These are phyloP conservation scores for Hemileccinum rubropunctum DNA, from an alignment of 768 basidiomycete species.

Conservation along the genomic window DNA sequence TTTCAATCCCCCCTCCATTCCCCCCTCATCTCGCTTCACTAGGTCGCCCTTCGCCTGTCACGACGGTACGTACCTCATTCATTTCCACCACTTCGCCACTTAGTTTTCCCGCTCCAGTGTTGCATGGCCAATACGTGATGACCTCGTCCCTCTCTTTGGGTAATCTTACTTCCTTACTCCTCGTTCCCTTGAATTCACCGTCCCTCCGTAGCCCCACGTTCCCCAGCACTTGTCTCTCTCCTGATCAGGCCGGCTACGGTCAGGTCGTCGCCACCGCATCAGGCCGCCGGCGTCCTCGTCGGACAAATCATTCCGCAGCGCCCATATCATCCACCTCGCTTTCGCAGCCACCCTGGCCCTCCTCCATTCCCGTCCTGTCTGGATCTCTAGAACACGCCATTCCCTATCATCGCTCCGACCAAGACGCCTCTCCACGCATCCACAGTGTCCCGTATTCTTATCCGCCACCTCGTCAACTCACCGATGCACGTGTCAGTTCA, in stretches of 20 bases:
- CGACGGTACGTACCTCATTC: slow-evolving; percentile 56
- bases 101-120: slow-evolving; percentile 48
- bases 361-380: slow-evolving; percentile 39
- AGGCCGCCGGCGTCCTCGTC: slow-evolving; percentile 59
- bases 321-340: slow-evolving; percentile 32
- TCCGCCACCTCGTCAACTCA: slow-evolving; percentile 27
- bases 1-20: slow-evolving; percentile 8
- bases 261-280: slow-evolving; percentile 67
- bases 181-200: slow-evolving; percentile 14
- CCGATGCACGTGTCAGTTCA: slow-evolving; percentile 28
- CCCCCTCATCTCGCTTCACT: slow-evolving; percentile 23
- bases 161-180: slow-evolving; percentile 31
- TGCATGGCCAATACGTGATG: slow-evolving; percentile 85
- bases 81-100: slow-evolving; percentile 7
- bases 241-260: slow-evolving; percentile 84
- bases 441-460: slow-evolving; percentile 30
- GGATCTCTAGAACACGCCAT: slow-evolving; percentile 22
- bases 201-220: slow-evolving; percentile 64
- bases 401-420: slow-evolving; percentile 25
- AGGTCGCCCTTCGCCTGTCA: slow-evolving; percentile 79
- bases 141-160: slow-evolving; percentile 88
- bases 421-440: slow-evolving; percentile 23
- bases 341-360: slow-evolving; percentile 45
- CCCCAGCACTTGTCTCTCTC: slow-evolving; percentile 77
- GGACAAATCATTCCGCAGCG: slow-evolving; percentile 42